Evolutionary conservation across 2,329 filamentous ascomycete species (phyloP).

Genomic region (Hawksworthiomyces lignivorus): DNA sequence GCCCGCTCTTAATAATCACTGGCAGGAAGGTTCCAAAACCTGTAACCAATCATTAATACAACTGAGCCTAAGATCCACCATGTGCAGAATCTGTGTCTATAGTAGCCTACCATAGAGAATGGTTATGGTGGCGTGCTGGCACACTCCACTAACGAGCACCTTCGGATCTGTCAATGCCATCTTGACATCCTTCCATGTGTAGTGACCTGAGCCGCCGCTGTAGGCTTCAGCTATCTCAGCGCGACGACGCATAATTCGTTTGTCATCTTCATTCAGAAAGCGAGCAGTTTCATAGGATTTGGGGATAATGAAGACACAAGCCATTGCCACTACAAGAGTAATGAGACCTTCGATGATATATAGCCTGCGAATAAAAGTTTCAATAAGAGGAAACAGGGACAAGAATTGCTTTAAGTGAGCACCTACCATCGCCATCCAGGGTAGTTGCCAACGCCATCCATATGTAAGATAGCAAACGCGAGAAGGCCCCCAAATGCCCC

Average conservation of each 20-base stretch:
- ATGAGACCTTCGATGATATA: constrained; percentile 18
- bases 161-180: constrained; percentile 19
- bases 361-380: constrained; percentile 7
- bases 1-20: constrained; percentile 31
- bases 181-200: constrained; percentile 16
- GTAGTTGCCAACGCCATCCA: constrained; percentile 20
- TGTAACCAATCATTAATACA: too few relatives aligned
- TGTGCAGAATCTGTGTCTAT: too few relatives aligned
- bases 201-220: constrained; percentile 17
- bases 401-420: background rate
- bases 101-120: constrained; percentile 33
- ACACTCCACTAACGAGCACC: constrained; percentile 22
- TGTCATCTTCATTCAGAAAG: constrained; percentile 16
- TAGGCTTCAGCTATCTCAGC: constrained; percentile 18
- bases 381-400: background rate
- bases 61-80: too few relatives aligned
- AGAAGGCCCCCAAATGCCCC: constrained; percentile 22
- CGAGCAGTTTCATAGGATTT: constrained; percentile 17
- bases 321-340: constrained; percentile 13
- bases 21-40: constrained; percentile 34
- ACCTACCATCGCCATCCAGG: constrained; percentile 20
- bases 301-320: constrained; percentile 14
- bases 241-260: constrained; percentile 16
- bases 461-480: constrained; percentile 18
- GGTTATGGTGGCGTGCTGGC: constrained; percentile 30